These are phyloP conservation scores for Croton laevigatus DNA, from an alignment of 441 rosid genomes.

Conservation along the genomic window DNA sequence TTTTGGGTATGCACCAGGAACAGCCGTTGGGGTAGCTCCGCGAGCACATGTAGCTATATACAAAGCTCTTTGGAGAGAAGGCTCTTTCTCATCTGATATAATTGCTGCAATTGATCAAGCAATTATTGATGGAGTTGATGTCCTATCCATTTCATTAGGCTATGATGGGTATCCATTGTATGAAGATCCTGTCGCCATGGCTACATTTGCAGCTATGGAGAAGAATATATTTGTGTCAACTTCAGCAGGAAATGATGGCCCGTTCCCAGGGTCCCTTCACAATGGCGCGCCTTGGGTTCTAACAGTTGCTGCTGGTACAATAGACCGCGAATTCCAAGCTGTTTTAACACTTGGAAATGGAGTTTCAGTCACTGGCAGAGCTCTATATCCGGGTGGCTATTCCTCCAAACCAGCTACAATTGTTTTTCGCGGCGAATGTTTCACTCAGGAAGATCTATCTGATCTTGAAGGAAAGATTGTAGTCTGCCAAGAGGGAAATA, in stretches of 20 bases:
- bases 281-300: conserved; percentile 83
- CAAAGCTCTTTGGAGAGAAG: conserved; percentile 61
- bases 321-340: conserved; percentile 66
- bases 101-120: conserved; percentile 87
- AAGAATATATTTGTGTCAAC: conserved; percentile 66
- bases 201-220: conserved; percentile 58
- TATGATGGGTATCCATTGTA: conserved; percentile 47
- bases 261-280: conserved; percentile 48
- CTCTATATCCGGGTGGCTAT: conserved; percentile 48
- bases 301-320: conserved; percentile 74
- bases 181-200: conserved; percentile 72
- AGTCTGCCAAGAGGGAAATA: conserved; percentile 62
- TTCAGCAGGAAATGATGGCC: conserved; percentile 85
- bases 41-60: conserved; percentile 74
- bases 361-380: conserved; percentile 40
- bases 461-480: conserved; percentile 54
- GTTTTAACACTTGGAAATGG: conserved; percentile 60
- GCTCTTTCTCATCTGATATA: conserved; percentile 61
- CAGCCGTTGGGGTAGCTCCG: conserved; percentile 69
- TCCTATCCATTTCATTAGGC: conserved; percentile 70
- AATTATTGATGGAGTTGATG: conserved; percentile 68
- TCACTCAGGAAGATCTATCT: conserved; percentile 31
- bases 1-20: conserved; percentile 54
- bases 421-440: conserved; percentile 53
- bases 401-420: conserved; percentile 47